Percentiles rank a stretch among this genome's conserved stretches.
phyloP scores from a whole-genome alignment of 345 rosid genomes.

The Gossypium thurberi region DNA sequence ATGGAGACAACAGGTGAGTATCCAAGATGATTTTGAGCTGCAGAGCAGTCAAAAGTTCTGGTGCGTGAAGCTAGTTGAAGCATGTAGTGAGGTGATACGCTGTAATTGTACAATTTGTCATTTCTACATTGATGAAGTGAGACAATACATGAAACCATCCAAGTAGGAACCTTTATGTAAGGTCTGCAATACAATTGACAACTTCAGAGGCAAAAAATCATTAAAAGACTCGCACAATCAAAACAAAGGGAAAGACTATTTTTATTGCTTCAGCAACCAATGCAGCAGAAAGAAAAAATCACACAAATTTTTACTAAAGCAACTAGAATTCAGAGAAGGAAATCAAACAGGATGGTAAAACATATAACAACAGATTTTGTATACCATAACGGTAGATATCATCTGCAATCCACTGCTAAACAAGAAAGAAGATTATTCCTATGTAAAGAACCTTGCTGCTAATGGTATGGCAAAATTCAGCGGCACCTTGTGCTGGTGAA shows the following conservation, averaged over 20 bases:
- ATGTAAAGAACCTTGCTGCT: not conserved
- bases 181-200: slow-evolving; percentile 51
- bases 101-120: slow-evolving; percentile 42
- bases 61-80: slow-evolving; percentile 56
- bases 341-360: slow-evolving; percentile 5
- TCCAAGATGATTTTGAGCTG: slow-evolving; percentile 65
- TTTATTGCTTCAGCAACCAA: slow-evolving; percentile 2
- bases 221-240: slow-evolving; percentile 1
- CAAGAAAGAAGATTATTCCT: not conserved
- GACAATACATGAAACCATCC: slow-evolving; percentile 34
- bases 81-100: slow-evolving; percentile 40
- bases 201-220: slow-evolving; percentile 10
- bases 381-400: not conserved
- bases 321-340: not conserved
- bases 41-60: slow-evolving; percentile 76
- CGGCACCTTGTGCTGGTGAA: not conserved
- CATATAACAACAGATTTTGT: not conserved
- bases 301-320: not conserved
- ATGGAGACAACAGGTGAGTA: slow-evolving; percentile 62
- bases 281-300: not conserved
- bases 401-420: not conserved
- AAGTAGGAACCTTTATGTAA: slow-evolving; percentile 55
- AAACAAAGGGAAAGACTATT: not conserved
- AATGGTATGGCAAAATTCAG: not conserved
- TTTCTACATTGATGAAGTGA: slow-evolving; percentile 43